A percentile compares a stretch with the other conserved stretches of the same genome.
phyloP scores from a whole-genome alignment of 352 stramenopile genomes.

The Phytophthora cactorum region DNA sequence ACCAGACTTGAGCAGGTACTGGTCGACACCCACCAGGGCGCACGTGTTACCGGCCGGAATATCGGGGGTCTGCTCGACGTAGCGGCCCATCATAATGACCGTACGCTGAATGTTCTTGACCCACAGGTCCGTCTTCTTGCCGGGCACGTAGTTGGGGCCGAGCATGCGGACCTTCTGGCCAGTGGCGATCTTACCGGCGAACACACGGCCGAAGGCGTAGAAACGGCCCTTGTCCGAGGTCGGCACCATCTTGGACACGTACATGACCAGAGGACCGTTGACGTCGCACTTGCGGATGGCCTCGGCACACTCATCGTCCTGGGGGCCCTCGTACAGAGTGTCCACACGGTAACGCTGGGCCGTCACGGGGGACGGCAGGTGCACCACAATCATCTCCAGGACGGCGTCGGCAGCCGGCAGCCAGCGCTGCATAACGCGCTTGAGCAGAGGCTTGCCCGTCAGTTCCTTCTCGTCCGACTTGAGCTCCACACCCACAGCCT shows the following conservation, averaged over 20 bases:
- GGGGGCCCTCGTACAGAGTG: slow-evolving; percentile 98
- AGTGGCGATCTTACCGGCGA: slow-evolving; percentile 98
- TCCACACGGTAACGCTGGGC: slow-evolving; percentile 99
- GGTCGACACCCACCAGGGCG: slow-evolving; percentile 98
- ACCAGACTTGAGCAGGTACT: slow-evolving; percentile 99
- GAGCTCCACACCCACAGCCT: slow-evolving; percentile 97
- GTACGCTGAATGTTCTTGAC: slow-evolving; percentile 99
- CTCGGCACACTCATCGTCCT: slow-evolving; percentile 97
- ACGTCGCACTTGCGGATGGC: slow-evolving; percentile 99
- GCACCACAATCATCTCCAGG: slow-evolving; percentile 99
- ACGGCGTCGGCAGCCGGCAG: slow-evolving; percentile 98
- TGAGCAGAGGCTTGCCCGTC: slow-evolving; percentile 97
- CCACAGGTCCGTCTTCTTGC: slow-evolving; percentile 99
- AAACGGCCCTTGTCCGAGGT: slow-evolving; percentile 99
- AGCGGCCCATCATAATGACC: slow-evolving; percentile 99
- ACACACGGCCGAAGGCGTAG: slow-evolving; percentile 99
- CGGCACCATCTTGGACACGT: slow-evolving; percentile 99
- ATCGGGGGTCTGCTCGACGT: slow-evolving; percentile 98
- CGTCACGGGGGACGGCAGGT: slow-evolving; percentile 97
- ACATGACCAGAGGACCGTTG: slow-evolving; percentile 98
- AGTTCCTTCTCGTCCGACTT: slow-evolving; percentile 98
- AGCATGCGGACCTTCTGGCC: slow-evolving; percentile 99
- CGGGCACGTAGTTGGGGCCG: slow-evolving; percentile 99
- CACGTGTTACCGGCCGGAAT: slow-evolving; percentile 99
- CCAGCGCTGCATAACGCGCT: slow-evolving; percentile 99